Base-by-base conservation (phyloP, 1,284 basidiomycete genomes). In the Phylloboletellus chloephorus region DNA sequence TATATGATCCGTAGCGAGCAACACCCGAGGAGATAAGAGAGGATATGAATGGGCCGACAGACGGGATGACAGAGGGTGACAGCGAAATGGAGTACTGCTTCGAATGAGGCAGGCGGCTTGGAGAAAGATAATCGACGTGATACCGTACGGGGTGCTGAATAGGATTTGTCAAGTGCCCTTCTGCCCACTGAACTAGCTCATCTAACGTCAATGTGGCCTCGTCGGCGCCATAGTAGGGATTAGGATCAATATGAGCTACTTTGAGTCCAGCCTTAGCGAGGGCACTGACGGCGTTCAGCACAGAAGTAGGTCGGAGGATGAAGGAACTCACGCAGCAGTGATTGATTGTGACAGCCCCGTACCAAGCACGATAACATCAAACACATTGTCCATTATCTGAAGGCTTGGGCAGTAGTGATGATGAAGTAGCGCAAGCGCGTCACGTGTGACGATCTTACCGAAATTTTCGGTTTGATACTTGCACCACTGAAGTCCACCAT, bases 281-380 rank as follows among this genome's bases (percentile, higher is more conserved):
- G 0, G 94, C 84, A 31, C 90, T 92, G 64, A 22, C 30, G 44
- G 17, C 28, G 58, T 60, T 56, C 46, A 46, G 28, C 21, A 21
- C 26, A 17, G 23, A 11, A 15, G 13, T 6, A 13, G 2, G 26
- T 23, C 30, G 5, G 4, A 28, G 40, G 24, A 41, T 39, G 13
- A 13, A 24, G 20, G 41, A 23, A 71, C 88, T 77, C 65, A 94
- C 89, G 91, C 89, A 51, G 92, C 88, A 37, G 77, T 66, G 25
- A 96, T 88, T n/a, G 89, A 90, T 56, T 93, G 81, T 19, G 85
- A 73, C 7, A 96, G 71, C 0, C 89, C 91, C 15, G 93, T 97
- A 7, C 93, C 91, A 36, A 96, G 65, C 12, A 98, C 72, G 31
- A 92, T 70, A 15, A 82, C 81, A 56, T 96, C 89, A 57, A 93